Base-by-base conservation (phyloP, 805 yeast species). In the Metschnikowia orientalis region DNA sequence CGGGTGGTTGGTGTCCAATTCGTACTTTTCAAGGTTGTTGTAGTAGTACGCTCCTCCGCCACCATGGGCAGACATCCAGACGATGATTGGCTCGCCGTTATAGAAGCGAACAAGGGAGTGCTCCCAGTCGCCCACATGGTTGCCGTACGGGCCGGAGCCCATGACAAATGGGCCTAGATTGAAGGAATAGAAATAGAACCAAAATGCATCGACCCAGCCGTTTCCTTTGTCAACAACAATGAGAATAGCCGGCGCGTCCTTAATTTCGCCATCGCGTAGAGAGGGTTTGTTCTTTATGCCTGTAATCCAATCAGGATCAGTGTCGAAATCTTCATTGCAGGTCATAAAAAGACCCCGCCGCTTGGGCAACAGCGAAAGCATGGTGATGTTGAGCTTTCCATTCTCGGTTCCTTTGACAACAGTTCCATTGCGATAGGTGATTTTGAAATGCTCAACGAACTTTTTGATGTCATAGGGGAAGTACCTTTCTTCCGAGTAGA, bases 41-140 rank as follows among this genome's bases (percentile, higher is more conserved):
- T 79, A 89, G 41, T 71, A 69, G 54, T 81, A 90, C 0, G 95
- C 96, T 18, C 88, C 81, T 6, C 98, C 98, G 8, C 97, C 97
- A 2, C 97, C 95, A 58, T 90, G 98, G 1, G 97, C 97, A 18
- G 94, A 81, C 94, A 92, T 83, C 97, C 97, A 90, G 13, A 89
- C 77, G 33, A 82, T 73, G 8, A 79, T 68, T 0, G 98, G 97
- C 37, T 68, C 61, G 1, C 95, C 95, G 3, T 81, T 71, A 49
- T 79, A 75, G 53, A 86, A 90, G 16, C 98, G 67, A 9, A 88
- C 90, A 21, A 90, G 61, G 1, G 94, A 78, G 56, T 90, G 98
- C 49, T 90, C 98, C 98, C 98, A 90, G 62, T 90, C 98, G 5
- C 97, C 98, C 20, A 92, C 78, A 53, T 90, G 98, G 54, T 90